Evolutionary conservation across 257 asterid species (phyloP).

Genomic region (Cinchona pubescens): DNA sequence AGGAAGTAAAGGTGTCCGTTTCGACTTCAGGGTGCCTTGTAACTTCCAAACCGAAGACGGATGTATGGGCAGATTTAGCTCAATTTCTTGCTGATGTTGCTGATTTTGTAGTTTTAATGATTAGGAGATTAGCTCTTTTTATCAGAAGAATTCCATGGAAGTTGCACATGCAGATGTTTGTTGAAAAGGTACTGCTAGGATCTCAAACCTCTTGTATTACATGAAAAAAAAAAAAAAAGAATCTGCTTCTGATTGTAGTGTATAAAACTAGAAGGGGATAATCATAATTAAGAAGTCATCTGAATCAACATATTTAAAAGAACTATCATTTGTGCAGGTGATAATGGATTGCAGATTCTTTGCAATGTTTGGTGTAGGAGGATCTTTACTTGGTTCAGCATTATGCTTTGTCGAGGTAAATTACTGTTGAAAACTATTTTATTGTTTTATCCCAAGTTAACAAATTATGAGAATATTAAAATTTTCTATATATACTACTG

Average conservation of each 20-base stretch:
- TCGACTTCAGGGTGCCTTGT: constrained; percentile 20
- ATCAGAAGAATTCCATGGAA: constrained; percentile 36
- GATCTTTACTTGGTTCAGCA: constrained; percentile 70
- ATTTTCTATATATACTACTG: neutral
- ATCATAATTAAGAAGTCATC: neutral
- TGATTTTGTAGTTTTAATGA: constrained; percentile 12
- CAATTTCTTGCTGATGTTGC: constrained; percentile 23
- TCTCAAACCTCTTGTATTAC: neutral
- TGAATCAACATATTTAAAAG: too few relatives aligned
- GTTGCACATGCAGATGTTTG: constrained; percentile 43
- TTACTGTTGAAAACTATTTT: neutral
- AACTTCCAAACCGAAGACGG: constrained; percentile 39
- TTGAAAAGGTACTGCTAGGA: constrained; percentile 60
- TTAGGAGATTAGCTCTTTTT: constrained; percentile 28
- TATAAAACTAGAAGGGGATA: neutral
- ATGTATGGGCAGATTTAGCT: constrained; percentile 33
- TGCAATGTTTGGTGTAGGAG: constrained; percentile 65
- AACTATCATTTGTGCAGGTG: constrained; percentile 39
- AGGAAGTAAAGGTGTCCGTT: constrained; percentile 35
- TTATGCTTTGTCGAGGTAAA: constrained; percentile 72
- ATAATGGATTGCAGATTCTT: constrained; percentile 84
- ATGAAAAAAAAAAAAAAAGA: neutral
- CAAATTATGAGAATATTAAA: neutral
- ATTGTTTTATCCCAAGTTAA: neutral
- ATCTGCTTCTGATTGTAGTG: neutral